Base-by-base conservation (phyloP, 257 asterid genomes). In the Solanum commersonii region DNA sequence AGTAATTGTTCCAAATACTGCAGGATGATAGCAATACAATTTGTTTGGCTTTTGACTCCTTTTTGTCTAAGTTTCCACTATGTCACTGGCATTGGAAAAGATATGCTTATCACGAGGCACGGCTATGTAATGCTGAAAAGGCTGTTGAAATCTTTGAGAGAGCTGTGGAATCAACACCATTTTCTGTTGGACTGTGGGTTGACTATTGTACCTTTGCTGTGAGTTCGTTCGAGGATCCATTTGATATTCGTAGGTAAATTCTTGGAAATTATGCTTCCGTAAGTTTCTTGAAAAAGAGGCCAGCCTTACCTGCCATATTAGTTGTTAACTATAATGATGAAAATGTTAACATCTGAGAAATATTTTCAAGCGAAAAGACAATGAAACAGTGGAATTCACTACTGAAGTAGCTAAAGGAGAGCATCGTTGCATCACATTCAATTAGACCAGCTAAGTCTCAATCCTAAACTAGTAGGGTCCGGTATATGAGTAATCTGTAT, bases 31-130 rank as follows among this genome's bases (percentile, higher is more conserved):
- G 91, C 68, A 92, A 93, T 93, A 82, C 90, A 23, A 91, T 96
- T 86, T 93, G 96, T 88, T 87, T 91, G 84, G 96, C 95, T 63
- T 96, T 95, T 90, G 98, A 95, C 83, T 88, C 95, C 77, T 92
- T 96, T 91, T 90, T 96, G 93, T 91, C 93, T 38, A 91, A 83
- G 76, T 96, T 92, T 90, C 99, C 98, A 31, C 88, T 95, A 93
- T 96, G 99, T 90, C 98, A 96, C 87, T 95, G 98, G 98, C 94
- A 94, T 86, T 92, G 98, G 97, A 93, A 90, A 74, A 93, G 91
- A 90, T 96, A 95, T 93, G 98, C 98, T 72, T 84, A 92, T 91
- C 96, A 90, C 87, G 90, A 89, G 90, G 93, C 94, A 70, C 94
- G 95, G 89, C 87, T 93, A 72, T 91, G 95, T 79, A 89, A 91